Evolutionary conservation across 2,329 filamentous ascomycete genomes (phyloP), one percentile per base, ranked within the genome.

Genomic region (Coniochaeta sp.): DNA sequence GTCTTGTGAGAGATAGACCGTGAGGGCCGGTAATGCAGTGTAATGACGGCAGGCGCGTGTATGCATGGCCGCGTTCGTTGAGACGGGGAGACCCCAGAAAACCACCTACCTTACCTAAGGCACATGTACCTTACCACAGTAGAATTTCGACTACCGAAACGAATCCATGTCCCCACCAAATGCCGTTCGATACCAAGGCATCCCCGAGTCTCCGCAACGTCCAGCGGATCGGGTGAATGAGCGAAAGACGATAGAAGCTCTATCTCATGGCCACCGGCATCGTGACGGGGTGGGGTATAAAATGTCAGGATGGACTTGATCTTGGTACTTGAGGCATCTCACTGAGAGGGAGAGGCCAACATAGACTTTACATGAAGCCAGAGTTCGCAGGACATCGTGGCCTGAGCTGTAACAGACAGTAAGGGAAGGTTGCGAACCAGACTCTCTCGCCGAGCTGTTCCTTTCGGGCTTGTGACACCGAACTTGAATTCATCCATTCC

Each of bases 1-100:
- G 52, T 55, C 52, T 34, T 55, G 52, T 55, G 52, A 55, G 52
- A 28, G 52, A 55, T 33, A 14, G 52, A 55, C 31, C 52, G 52
- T 55, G 52, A 55, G 26, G 50, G 6, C 26, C 28, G 31, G 26
- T 16, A 7, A 55, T 55, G 52, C 52, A 31, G 52, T 55, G 52
- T 55, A 55, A 55, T 33, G 24, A 22, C 52, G 28, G 52, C 28
- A 33, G 14, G 14, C 26, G 52, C 52, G 17, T 33, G 31, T 55
- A 36, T 36, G 31, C 26, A 55, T 31, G 26, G 31, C 28, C 24
- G 52, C 52, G 26, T 26, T 28, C n/a, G 26, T 55, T 28, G 31
- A 55, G 26, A 55, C 17, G 7, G 26, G 52, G 26, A 55, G 26
- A 55, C 17, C 26, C 52, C 52, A 55, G 26, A 55, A 1, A 54